Percentiles rank a stretch among this genome's conserved stretches.
phyloP scores from a whole-genome alignment of 2,329 filamentous ascomycete genomes.

The Fusarium abutilonis region DNA sequence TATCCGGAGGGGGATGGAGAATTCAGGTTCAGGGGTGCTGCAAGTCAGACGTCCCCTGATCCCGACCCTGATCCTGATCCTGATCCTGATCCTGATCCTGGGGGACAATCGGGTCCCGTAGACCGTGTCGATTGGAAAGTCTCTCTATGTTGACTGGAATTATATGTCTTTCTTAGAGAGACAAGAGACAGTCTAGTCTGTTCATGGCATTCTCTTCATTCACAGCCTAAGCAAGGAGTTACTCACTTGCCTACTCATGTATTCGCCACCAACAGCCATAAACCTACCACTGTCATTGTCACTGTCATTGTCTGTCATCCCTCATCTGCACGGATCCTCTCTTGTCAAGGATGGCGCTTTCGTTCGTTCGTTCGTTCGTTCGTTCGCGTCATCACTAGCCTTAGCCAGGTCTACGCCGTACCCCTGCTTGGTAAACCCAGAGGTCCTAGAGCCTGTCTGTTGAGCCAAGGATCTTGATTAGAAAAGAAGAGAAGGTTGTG shows the following conservation, averaged over 20 bases:
- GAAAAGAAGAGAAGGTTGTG: constrained; percentile 6
- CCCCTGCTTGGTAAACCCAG: neutral
- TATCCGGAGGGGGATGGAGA: constrained; percentile 4
- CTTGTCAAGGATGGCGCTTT: neutral
- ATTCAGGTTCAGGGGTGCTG: constrained; percentile 26
- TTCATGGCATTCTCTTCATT: constrained; percentile 20
- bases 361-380: constrained; percentile 20
- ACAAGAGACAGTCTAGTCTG: neutral
- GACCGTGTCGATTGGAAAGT: neutral
- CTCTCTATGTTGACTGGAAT: constrained; percentile 14
- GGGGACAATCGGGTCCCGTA: constrained; percentile 30
- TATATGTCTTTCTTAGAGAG: neutral
- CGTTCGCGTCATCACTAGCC: constrained; percentile 26
- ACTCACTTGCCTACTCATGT: neutral
- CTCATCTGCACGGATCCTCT: constrained; percentile 1
- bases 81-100: constrained; percentile 20
- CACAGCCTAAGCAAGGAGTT: neutral
- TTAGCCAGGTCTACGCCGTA: neutral
- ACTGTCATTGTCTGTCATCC: neutral
- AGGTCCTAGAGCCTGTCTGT: neutral
- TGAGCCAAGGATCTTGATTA: constrained; percentile 14
- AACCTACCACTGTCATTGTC: constrained; percentile 1
- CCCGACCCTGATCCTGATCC: constrained; percentile 24
- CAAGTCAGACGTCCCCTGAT: constrained; percentile 41
- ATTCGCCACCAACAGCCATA: neutral